Evolutionary conservation across 2,329 filamentous ascomycete species (phyloP).

Genomic region (Fusarium brachygibbosum): DNA sequence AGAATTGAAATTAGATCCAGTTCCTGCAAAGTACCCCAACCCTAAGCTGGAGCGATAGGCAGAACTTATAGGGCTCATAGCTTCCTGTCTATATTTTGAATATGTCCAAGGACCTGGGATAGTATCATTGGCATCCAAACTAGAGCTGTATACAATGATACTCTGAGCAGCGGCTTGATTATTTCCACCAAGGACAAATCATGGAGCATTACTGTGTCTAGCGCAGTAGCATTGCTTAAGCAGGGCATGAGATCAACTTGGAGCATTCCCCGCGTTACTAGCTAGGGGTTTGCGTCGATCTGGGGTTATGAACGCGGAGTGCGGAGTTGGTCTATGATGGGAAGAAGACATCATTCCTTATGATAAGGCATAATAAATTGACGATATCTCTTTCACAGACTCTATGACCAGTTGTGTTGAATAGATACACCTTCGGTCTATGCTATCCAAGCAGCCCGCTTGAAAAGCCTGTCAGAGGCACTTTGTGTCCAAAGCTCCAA

Average conservation of each 20-base stretch:
- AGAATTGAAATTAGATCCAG: too few relatives aligned
- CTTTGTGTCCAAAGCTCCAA: accelerated
- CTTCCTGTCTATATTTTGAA: background rate
- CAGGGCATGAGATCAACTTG: background rate
- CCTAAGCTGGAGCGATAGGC: background rate
- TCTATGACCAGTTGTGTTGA: background rate
- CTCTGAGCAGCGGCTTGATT: background rate
- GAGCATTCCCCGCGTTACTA: slow-evolving; percentile 17
- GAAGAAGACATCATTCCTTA: slow-evolving; percentile 9
- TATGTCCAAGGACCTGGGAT: background rate
- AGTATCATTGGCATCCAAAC: background rate
- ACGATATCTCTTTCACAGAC: background rate
- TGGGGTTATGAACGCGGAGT: slow-evolving; percentile 22
- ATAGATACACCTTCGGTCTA: background rate
- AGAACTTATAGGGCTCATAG: slow-evolving; percentile 4
- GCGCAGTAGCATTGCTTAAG: background rate
- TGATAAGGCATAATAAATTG: background rate
- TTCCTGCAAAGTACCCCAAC: background rate
- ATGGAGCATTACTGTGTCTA: background rate
- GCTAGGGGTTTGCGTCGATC: slow-evolving; percentile 17
- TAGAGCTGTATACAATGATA: background rate
- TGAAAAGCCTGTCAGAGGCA: background rate
- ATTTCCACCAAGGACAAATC: slow-evolving; percentile 38
- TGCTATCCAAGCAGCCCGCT: too few relatives aligned
- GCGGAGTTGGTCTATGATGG: slow-evolving; percentile 3